phyloP scores from a whole-genome alignment of 345 rosid genomes.

The Camelina neglecta region DNA sequence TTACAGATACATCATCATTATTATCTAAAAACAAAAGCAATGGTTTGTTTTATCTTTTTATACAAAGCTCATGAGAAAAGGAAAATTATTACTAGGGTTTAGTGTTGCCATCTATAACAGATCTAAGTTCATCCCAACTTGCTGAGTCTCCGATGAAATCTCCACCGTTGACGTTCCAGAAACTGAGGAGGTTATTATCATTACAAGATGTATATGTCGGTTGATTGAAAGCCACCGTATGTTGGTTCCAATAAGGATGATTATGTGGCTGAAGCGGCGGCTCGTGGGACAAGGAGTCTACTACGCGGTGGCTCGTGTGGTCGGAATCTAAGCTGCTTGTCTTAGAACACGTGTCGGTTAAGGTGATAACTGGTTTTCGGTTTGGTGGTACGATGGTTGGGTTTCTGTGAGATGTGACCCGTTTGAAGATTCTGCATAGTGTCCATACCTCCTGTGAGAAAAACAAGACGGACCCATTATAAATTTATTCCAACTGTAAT shows the following conservation, averaged over 20 bases:
- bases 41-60: conserved; percentile 21
- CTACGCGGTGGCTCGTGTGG: conserved; percentile 44
- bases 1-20: conserved; percentile 1
- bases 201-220: conserved; percentile 33
- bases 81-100: conserved; percentile 29
- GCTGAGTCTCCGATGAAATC: conserved; percentile 51
- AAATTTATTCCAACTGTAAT: conserved; percentile 4
- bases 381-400: conserved; percentile 34
- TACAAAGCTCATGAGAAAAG: background rate
- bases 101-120: conserved; percentile 56
- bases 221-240: conserved; percentile 15
- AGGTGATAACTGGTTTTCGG: conserved; percentile 43
- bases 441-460: conserved; percentile 80
- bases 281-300: conserved; percentile 42
- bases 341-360: conserved; percentile 52
- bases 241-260: conserved; percentile 36
- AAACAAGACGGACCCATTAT: conserved; percentile 28
- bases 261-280: conserved; percentile 39
- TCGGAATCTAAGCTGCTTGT: conserved; percentile 67
- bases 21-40: conserved; percentile 16
- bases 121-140: conserved; percentile 76
- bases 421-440: conserved; percentile 75
- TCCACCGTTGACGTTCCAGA: conserved; percentile 49
- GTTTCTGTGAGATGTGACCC: conserved; percentile 48
- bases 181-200: conserved; percentile 39